Percentiles rank a stretch among this genome's conserved stretches.
phyloP scores from a whole-genome alignment of 2,329 filamentous ascomycete species.

The Beauveria sp. region DNA sequence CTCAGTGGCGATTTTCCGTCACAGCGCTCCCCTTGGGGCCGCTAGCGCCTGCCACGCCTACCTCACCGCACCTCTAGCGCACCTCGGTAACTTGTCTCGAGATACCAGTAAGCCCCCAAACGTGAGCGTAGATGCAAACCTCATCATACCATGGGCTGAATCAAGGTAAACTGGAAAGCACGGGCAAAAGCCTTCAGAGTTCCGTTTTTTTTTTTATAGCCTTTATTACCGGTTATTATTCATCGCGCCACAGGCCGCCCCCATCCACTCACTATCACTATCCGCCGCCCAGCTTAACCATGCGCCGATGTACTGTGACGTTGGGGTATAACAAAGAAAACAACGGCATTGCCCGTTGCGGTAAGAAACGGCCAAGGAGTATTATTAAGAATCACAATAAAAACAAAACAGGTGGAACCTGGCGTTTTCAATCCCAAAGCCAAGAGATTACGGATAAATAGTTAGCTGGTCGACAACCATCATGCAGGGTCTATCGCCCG shows the following conservation, averaged over 20 bases:
- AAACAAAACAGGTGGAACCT: not conserved
- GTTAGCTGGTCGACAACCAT: not conserved
- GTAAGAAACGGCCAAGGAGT: not conserved
- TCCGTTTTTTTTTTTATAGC: no score
- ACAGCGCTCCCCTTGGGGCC: not conserved
- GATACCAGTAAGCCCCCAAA: no score
- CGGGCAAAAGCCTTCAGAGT: no score
- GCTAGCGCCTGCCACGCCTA: not conserved
- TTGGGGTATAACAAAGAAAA: no score
- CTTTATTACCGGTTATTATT: not conserved
- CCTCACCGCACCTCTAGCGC: not conserved
- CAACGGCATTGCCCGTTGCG: no score
- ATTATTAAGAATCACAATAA: not conserved
- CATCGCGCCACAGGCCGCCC: not conserved
- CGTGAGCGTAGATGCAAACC: no score
- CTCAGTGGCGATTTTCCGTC: not conserved
- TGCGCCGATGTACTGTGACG: no score
- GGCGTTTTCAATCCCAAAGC: not conserved
- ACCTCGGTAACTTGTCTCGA: not conserved
- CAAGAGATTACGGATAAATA: constrained; percentile 1
- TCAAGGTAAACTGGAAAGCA: no score
- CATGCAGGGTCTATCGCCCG: not conserved
- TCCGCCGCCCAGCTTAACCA: no score
- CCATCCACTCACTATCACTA: no score
- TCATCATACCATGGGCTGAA: no score